phyloP scores from a whole-genome alignment of 495 filamentous ascomycete species.

The Xylaria nigripes region DNA sequence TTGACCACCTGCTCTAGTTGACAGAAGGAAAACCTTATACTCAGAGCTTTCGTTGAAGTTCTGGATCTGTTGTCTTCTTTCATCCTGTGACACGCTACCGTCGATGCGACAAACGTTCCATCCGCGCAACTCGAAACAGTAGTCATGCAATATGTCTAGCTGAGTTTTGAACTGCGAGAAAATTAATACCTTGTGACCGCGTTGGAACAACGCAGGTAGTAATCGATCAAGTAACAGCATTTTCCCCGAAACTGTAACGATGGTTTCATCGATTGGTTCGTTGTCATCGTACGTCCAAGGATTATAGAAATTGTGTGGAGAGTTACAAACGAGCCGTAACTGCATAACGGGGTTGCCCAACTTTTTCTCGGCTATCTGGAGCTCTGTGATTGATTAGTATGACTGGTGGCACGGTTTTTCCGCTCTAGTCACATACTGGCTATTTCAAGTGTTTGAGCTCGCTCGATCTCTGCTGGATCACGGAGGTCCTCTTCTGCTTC shows the following conservation, averaged over 20 bases:
- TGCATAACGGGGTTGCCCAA: constrained; percentile 93
- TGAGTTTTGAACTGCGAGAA: constrained; percentile 96
- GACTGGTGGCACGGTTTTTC: background rate
- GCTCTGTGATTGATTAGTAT: constrained; percentile 40
- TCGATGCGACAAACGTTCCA: constrained; percentile 90
- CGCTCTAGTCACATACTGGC: constrained; percentile 51
- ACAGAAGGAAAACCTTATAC: constrained; percentile 75
- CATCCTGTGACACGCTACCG: constrained; percentile 70
- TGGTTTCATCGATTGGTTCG: constrained; percentile 58
- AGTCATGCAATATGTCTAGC: constrained; percentile 84
- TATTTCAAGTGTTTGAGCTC: constrained; percentile 63
- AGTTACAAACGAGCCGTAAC: constrained; percentile 85
- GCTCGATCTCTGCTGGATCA: constrained; percentile 54
- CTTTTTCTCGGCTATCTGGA: constrained; percentile 83
- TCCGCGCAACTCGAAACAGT: constrained; percentile 58
- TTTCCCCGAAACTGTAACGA: constrained; percentile 83
- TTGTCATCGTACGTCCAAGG: constrained; percentile 58
- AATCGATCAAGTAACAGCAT: constrained; percentile 90
- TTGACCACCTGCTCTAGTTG: constrained; percentile 85
- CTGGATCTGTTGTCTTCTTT: constrained; percentile 75
- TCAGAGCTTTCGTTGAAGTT: constrained; percentile 68
- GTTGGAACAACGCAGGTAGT: constrained; percentile 63
- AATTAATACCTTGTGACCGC: constrained; percentile 84
- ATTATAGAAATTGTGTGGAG: constrained; percentile 93
- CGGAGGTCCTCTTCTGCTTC: constrained; percentile 35